phyloP scores from a whole-genome alignment of 371 early-diverging fungal species.

The Coemansia sp. region DNA sequence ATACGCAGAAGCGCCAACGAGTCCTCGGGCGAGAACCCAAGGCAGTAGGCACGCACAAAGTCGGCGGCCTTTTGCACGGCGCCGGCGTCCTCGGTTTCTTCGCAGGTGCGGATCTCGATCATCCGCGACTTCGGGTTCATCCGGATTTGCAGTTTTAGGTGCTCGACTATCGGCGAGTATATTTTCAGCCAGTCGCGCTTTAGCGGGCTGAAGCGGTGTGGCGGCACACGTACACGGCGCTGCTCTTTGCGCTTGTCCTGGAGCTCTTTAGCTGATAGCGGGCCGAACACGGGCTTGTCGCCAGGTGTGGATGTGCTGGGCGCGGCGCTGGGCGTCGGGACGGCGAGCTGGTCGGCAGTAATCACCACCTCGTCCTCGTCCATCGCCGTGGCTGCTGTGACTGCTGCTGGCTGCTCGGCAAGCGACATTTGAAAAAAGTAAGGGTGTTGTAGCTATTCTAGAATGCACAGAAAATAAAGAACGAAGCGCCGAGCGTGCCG shows the following conservation, averaged over 20 bases:
- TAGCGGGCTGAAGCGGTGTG: constrained; percentile 87
- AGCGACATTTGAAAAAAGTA: constrained; percentile 5
- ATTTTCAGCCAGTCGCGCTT: constrained; percentile 97
- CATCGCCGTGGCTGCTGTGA: constrained; percentile 2
- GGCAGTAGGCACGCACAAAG: constrained; percentile 90
- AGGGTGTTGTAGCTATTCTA: constrained; percentile 58
- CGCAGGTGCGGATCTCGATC: constrained; percentile 89
- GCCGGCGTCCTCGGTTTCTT: constrained; percentile 80
- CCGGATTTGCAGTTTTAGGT: constrained; percentile 94
- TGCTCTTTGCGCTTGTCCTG: constrained; percentile 59
- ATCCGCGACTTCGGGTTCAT: constrained; percentile 88
- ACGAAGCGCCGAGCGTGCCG: too few species aligned
- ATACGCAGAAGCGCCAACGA: constrained; percentile 91
- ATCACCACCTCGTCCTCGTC: constrained; percentile 61
- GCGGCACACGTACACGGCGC: constrained; percentile 89
- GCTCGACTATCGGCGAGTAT: constrained; percentile 98
- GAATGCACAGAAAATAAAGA: too few species aligned
- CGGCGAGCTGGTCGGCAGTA: constrained; percentile 57
- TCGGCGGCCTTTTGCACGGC: constrained; percentile 93
- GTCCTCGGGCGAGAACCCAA: constrained; percentile 94
- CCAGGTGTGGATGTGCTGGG: background rate
- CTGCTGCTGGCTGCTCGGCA: constrained; percentile 8
- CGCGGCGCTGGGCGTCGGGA: constrained; percentile 10
- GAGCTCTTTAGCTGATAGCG: constrained; percentile 54
- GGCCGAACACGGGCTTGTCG: constrained; percentile 48